A percentile compares a stretch with the other conserved stretches of the same genome.
These are phyloP conservation scores for Erysimum cheiranthoides DNA, from an alignment of 345 rosid genomes.

Conservation along the genomic window DNA sequence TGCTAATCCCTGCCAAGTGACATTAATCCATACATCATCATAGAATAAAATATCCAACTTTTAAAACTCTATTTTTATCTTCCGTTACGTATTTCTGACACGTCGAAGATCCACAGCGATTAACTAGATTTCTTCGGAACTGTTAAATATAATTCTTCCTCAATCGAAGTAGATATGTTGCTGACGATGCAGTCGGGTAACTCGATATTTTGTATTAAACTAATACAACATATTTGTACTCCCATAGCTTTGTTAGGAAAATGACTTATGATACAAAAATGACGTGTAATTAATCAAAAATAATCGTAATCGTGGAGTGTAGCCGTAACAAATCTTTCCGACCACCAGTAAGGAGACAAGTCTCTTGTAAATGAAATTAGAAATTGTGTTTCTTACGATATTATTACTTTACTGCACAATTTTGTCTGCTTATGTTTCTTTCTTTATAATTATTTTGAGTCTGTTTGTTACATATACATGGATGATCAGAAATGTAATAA, in stretches of 20 bases:
- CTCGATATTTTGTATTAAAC: background rate
- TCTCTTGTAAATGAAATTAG: background rate
- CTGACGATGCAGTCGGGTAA: slow-evolving; percentile 26
- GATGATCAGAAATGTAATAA: slow-evolving; percentile 5
- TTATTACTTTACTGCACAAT: background rate
- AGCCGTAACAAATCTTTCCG: background rate
- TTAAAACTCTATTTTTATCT: background rate
- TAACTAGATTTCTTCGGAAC: slow-evolving; percentile 25
- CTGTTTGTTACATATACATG: slow-evolving; percentile 15
- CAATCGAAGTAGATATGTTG: slow-evolving; percentile 9
- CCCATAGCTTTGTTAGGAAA: background rate
- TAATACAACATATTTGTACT: background rate
- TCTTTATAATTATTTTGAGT: background rate
- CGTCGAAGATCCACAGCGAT: slow-evolving; percentile 22
- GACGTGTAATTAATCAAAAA: background rate
- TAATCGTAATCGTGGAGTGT: background rate
- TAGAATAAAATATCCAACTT: background rate
- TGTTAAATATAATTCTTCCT: slow-evolving; percentile 16
- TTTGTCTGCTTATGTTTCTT: background rate
- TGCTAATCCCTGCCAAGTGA: background rate
- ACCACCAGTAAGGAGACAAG: slow-evolving; percentile 14
- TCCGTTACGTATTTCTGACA: background rate
- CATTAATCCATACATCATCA: background rate
- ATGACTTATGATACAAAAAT: background rate
- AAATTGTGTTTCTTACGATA: background rate